phyloP scores from a whole-genome alignment of 345 rosid genomes.

The Hibiscus trionum region DNA sequence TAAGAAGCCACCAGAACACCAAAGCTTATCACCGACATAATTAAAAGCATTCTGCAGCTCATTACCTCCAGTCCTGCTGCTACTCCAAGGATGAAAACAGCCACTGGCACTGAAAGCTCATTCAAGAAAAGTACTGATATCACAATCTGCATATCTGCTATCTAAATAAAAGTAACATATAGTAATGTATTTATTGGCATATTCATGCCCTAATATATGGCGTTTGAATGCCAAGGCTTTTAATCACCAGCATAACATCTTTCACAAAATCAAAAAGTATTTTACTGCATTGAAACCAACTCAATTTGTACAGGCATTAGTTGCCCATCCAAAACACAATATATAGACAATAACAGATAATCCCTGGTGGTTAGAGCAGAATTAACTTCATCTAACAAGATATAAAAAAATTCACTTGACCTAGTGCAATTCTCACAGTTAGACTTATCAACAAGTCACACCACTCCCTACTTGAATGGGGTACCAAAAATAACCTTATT shows the following conservation, averaged over 20 bases:
- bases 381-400: background rate
- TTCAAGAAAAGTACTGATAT: conserved; percentile 18
- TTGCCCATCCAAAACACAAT: background rate
- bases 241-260: conserved; percentile 5
- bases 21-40: conserved; percentile 89
- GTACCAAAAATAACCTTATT: background rate
- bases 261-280: background rate
- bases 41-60: conserved; percentile 91
- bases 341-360: background rate
- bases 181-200: background rate
- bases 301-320: background rate
- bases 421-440: background rate
- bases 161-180: background rate
- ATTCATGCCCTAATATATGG: background rate
- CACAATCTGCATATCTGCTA: conserved; percentile 4
- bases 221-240: background rate
- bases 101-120: conserved; percentile 87
- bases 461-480: background rate
- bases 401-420: background rate
- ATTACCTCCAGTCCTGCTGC: conserved; percentile 91
- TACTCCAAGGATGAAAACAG: conserved; percentile 90
- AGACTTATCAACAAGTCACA: background rate
- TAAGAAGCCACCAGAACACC: conserved; percentile 96
- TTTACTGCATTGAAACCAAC: background rate
- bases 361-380: background rate